Base-by-base conservation (phyloP, 192 early-diverging fungal species). In the Phycomyces blakesleeanus region DNA sequence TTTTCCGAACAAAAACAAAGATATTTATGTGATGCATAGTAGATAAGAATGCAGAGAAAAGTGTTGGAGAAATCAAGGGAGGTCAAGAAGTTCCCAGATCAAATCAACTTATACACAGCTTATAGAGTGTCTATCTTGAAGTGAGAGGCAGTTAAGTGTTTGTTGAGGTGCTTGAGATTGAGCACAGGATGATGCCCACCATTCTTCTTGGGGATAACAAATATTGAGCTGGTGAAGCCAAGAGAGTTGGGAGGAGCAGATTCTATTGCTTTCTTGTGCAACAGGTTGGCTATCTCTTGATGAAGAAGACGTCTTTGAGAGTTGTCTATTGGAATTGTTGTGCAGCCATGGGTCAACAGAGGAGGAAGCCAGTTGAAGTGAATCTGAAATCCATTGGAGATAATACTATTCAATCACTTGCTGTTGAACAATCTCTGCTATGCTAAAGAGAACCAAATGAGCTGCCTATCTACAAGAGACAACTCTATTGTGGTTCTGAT, bases 61-160 rank as follows among this genome's bases (percentile, higher is more conserved):
- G 72, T 69, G 44, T 78, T 69, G 22, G 66, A 54, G 0, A 78
- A 51, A 59, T 78, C 77, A 21, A 75, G 59, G n/a, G 60, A 64
- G 0, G 64, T 72, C 22, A 78, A 16, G 41, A 54, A 72, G 54
- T 66, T 62, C 10, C 8, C 42, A 21, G 56, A 38, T 41, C 54
- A 0, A 40, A 74, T 59, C 34, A 69, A 14, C 3, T 39, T 39
- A 9, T 14, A 26, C 21, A 74, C 63, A 27, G 66, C 47, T 20
- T 27, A n/a, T 0, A 74, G 24, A n/a, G 62, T 68, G 25, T 64
- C 66, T 64, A 69, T 69, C 54, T 74, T 74, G 67, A 75, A 75
- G 11, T 27, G 63, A 0, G 38, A 42, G 6, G 38, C 52, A 8
- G 29, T 40, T 0, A 71, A 5, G 15, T 60, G n/a, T 41, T 68